Percentiles rank a stretch among this genome's conserved stretches.
phyloP scores from a whole-genome alignment of 2,329 filamentous ascomycete species.

The Cercospora sojina region DNA sequence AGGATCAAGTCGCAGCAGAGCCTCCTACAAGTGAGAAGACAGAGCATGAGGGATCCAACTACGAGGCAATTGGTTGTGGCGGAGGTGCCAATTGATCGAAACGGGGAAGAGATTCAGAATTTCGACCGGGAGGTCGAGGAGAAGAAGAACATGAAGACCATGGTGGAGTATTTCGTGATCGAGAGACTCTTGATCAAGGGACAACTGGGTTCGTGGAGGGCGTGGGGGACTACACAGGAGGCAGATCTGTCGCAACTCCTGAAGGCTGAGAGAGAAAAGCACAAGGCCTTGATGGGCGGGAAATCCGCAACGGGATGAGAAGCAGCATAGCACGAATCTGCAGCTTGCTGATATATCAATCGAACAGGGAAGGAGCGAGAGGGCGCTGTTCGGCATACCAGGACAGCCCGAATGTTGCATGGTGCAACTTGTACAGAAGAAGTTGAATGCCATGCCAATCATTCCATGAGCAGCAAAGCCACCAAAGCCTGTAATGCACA shows the following conservation, averaged over 20 bases:
- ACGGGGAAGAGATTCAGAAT: conserved; percentile 37
- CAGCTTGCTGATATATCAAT: background rate
- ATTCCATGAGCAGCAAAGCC: background rate
- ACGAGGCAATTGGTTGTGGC: conserved; percentile 16
- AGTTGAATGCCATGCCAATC: background rate
- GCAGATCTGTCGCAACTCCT: conserved; percentile 43
- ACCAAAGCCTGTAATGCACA: background rate
- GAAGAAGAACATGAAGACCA: conserved; percentile 40
- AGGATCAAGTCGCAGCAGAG: conserved; percentile 32
- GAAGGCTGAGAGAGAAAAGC: conserved; percentile 24
- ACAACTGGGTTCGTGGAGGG: conserved; percentile 48
- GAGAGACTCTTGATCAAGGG: conserved; percentile 46
- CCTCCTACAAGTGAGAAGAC: conserved; percentile 29
- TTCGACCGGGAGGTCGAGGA: conserved; percentile 38
- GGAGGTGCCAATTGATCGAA: conserved; percentile 36
- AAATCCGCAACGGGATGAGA: background rate
- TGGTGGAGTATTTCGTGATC: conserved; percentile 53
- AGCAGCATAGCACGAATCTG: background rate
- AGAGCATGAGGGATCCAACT: conserved; percentile 22
- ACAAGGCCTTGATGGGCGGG: conserved; percentile 14
- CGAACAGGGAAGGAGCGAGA: background rate
- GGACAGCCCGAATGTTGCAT: background rate
- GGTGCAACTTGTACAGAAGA: background rate
- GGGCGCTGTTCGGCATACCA: background rate
- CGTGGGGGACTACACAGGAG: conserved; percentile 52